Evolutionary conservation across 73 alveolate genomes (phyloP).

Genomic region (Paramecium biaurelia): DNA sequence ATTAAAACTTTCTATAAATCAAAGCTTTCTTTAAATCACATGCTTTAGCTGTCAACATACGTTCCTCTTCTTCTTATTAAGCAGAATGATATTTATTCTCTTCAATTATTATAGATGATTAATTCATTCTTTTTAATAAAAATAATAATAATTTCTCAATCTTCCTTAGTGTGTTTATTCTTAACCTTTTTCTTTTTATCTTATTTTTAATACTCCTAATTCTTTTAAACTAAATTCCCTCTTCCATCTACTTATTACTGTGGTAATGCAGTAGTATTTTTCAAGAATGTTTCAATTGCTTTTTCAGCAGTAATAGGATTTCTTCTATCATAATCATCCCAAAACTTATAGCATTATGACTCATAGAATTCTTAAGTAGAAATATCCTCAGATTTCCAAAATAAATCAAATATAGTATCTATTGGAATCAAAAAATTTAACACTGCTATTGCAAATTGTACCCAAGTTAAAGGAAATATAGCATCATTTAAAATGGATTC

Average conservation of each 20-base stretch:
- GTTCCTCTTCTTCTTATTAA: not conserved
- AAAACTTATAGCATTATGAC: not conserved
- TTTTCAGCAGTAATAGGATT: slow-evolving; percentile 59
- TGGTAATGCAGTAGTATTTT: not conserved
- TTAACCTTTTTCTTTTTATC: not conserved
- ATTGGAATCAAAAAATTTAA: not conserved
- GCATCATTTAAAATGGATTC: not conserved
- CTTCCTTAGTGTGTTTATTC: not conserved
- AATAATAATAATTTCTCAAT: not conserved
- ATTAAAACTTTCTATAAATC: not conserved
- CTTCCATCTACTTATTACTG: not conserved
- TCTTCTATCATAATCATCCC: slow-evolving; percentile 55
- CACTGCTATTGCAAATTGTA: not conserved
- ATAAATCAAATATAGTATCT: not conserved
- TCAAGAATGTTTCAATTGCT: slow-evolving; percentile 46
- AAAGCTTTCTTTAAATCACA: slow-evolving; percentile 4
- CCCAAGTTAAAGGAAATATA: slow-evolving; percentile 20
- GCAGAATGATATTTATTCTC: not conserved
- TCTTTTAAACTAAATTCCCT: not conserved
- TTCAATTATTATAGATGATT: not conserved
- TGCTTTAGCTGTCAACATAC: not conserved
- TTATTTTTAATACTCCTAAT: not conserved
- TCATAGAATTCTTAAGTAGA: not conserved
- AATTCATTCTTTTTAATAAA: not conserved
- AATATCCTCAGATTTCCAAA: not conserved